Evolutionary conservation across 2,329 filamentous ascomycete species (phyloP).

Genomic region (Sporothrix luriei): DNA sequence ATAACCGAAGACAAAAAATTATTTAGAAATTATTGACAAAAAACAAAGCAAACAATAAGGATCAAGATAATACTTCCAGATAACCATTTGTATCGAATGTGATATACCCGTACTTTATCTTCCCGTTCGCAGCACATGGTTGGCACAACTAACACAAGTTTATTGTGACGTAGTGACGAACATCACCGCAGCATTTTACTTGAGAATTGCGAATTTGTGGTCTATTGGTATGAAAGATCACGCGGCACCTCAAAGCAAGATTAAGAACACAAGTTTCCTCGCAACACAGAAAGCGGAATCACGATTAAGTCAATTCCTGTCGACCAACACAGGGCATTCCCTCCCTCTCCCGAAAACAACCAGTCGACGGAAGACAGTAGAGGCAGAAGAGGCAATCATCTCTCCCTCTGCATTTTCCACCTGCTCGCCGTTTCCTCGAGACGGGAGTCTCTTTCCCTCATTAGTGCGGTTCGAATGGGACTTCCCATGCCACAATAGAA

Average conservation of each 20-base stretch:
- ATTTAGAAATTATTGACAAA: no score
- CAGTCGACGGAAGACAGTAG: constrained; percentile 13
- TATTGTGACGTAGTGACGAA: not conserved
- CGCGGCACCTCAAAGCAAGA: constrained; percentile 21
- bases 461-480: constrained; percentile 75
- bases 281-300: constrained; percentile 58
- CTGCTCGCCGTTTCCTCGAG: constrained; percentile 39
- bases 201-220: constrained; percentile 9
- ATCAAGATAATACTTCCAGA: no score
- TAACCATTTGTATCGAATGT: no score
- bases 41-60: no score
- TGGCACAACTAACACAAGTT: not conserved
- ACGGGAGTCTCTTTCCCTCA: constrained; percentile 98
- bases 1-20: no score
- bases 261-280: constrained; percentile 23
- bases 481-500: constrained; percentile 33
- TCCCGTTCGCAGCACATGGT: no score
- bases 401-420: not conserved
- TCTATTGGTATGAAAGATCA: not conserved
- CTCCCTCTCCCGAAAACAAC: constrained; percentile 56
- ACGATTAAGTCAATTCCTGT: constrained; percentile 87
- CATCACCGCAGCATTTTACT: not conserved
- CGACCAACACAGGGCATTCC: constrained; percentile 96
- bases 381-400: constrained; percentile 18
- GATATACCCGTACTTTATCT: no score